phyloP scores from a whole-genome alignment of 805 yeast species.

The Jamesozyma piceae region DNA sequence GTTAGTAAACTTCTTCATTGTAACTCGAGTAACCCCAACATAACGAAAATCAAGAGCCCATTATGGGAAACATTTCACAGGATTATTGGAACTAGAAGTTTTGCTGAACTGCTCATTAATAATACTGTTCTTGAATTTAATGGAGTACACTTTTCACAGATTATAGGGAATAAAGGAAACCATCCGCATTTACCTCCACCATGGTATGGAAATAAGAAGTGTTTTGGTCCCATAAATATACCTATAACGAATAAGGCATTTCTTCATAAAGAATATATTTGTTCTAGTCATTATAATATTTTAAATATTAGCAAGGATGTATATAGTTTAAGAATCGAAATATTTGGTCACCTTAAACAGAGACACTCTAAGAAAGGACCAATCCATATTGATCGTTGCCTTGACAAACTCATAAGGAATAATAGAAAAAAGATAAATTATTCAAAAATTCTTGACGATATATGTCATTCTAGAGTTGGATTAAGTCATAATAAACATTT shows the following conservation, averaged over 20 bases:
- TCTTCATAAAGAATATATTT: not conserved
- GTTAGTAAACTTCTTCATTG: constrained; percentile 27
- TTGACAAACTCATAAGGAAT: constrained; percentile 20
- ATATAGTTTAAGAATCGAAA: not conserved
- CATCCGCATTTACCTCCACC: constrained; percentile 12
- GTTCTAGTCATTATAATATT: not conserved
- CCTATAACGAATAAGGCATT: not conserved
- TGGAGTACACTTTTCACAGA: constrained; percentile 9
- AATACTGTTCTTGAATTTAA: constrained; percentile 25
- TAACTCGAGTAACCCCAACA: constrained; percentile 31
- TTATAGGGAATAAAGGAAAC: constrained; percentile 17
- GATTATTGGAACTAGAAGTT: constrained; percentile 33
- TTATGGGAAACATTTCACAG: constrained; percentile 37
- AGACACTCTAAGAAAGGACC: not conserved
- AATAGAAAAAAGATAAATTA: constrained; percentile 32
- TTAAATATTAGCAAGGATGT: not conserved
- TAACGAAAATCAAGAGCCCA: constrained; percentile 34
- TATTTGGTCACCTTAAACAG: not conserved
- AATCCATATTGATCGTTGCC: not conserved
- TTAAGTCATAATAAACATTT: constrained; percentile 20
- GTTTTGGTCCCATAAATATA: not conserved
- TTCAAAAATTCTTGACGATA: constrained; percentile 29
- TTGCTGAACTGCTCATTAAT: constrained; percentile 34
- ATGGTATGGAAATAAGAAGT: constrained; percentile 6
- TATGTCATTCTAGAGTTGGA: constrained; percentile 22